Base-by-base conservation (phyloP, 2,329 filamentous ascomycete genomes). In the Neofusicoccum parvum region DNA sequence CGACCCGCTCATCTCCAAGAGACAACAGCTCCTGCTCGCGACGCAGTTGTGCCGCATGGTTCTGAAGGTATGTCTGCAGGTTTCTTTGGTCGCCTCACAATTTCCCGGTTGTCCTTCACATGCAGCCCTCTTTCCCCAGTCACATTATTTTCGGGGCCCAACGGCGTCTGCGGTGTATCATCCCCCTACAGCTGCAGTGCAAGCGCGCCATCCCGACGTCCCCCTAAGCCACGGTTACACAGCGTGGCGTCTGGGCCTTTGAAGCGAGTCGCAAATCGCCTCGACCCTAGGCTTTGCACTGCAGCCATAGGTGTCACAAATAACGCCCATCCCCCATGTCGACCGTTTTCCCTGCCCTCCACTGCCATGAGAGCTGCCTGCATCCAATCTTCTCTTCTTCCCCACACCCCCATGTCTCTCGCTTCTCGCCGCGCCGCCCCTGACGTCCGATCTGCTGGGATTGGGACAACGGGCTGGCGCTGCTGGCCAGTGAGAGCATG, bases 1-100 rank as follows among this genome's bases (percentile, higher is more conserved):
- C 76, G 95, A 99, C 77, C 96, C 95, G 62, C 83, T 99, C 75
- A 99, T 99, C 77, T 95, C 95, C 72, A 99, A 99, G 87, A 91
- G 92, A 81, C 94, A 97, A 83, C 95, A 99, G 82, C 86, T 99
- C 67, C 88, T 97, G 82, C 87, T 99, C 70, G 95, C 95, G 37
- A 99, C 96, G 62, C 95, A 99, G 83, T 84, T 99, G 71, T 98
- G 95, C 84, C 89, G 95, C 71, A 98, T 99, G 94, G 94, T 97
- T 71, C 86, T 97, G 72, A 97, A 97, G 88, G 88, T 94, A 76
- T 62, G 74, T 69, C 48, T 48, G 48, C 64, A 59, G 32, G 14
- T 46, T 49, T 43, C 37, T 37, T 34, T 48, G 43, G 50, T 65
- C 67, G 34, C 64, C 37, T 51, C 45, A 46, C 65, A 66, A 62